Evolutionary conservation across 129 eudicot species (phyloP).

Genomic region (Helichrysum umbraculigerum): DNA sequence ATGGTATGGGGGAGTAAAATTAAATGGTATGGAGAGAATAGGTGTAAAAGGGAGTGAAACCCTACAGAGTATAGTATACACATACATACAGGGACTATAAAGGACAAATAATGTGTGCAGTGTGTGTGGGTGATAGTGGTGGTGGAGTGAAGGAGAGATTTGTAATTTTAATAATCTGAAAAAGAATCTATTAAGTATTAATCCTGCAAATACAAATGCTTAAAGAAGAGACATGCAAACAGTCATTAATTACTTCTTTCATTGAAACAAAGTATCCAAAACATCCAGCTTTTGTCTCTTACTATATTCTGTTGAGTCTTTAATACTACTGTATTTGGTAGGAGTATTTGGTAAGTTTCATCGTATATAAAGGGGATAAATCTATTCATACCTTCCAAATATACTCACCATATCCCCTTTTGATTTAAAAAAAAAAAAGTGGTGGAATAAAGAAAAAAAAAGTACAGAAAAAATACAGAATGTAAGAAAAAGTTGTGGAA

Average conservation of each 20-base stretch:
- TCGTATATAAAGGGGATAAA: too few species aligned
- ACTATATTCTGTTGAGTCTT: neutral
- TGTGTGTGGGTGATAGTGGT: slow-evolving; percentile 8
- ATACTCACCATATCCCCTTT: too few species aligned
- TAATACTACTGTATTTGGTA: neutral
- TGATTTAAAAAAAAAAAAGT: too few species aligned
- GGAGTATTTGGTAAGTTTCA: too few species aligned
- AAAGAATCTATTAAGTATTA: slow-evolving; percentile 18
- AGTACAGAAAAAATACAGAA: too few species aligned
- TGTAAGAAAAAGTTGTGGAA: too few species aligned
- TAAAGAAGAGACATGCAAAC: slow-evolving; percentile 14
- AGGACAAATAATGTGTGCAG: slow-evolving; percentile 41
- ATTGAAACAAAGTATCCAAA: neutral
- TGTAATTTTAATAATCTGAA: slow-evolving; percentile 16
- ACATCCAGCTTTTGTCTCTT: neutral
- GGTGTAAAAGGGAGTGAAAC: slow-evolving; percentile 32
- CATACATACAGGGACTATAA: neutral
- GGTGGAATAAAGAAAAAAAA: too few species aligned
- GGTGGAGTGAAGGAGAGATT: slow-evolving; percentile 7
- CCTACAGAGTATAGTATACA: slow-evolving; percentile 15
- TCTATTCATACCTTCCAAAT: too few species aligned
- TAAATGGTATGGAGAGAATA: too few species aligned
- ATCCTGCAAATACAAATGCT: slow-evolving; percentile 25
- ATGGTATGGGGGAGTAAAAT: too few species aligned
- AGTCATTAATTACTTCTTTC: slow-evolving; percentile 4